phyloP scores from a whole-genome alignment of 1,139 yeast species.

The Candida sanyaensis region DNA sequence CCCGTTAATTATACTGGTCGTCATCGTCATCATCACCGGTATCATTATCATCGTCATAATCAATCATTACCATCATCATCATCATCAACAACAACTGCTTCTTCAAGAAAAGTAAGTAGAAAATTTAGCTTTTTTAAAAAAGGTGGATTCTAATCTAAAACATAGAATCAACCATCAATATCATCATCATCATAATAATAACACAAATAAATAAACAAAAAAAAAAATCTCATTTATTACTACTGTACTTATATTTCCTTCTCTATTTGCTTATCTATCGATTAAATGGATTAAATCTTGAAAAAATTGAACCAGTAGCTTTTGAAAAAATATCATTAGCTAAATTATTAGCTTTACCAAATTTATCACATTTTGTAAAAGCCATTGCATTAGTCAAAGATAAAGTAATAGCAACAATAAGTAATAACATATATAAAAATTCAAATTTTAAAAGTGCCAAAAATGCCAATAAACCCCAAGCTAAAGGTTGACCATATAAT shows the following conservation, averaged over 20 bases:
- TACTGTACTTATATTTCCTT: too few relatives aligned
- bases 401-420: constrained; percentile 65
- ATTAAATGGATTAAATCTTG: constrained; percentile 52
- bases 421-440: constrained; percentile 69
- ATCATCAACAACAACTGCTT: background rate
- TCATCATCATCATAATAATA: too few relatives aligned
- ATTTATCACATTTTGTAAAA: constrained; percentile 87
- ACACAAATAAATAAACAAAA: too few relatives aligned
- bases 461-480: constrained; percentile 74
- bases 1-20: too few relatives aligned
- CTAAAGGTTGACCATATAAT: constrained; percentile 69
- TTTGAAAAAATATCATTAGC: constrained; percentile 53
- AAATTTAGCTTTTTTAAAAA: constrained; percentile 12
- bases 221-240: background rate
- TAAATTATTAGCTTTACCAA: constrained; percentile 68
- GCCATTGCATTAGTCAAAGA: constrained; percentile 86
- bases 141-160: background rate
- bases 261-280: background rate
- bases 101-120: constrained; percentile 3
- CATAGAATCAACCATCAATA: background rate
- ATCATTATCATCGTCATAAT: background rate
- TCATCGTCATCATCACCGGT: too few relatives aligned
- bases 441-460: constrained; percentile 78
- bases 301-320: constrained; percentile 48
- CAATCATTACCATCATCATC: constrained; percentile 1